Evolutionary conservation across 805 yeast species (phyloP).

Genomic region (Metschnikowia anglica): DNA sequence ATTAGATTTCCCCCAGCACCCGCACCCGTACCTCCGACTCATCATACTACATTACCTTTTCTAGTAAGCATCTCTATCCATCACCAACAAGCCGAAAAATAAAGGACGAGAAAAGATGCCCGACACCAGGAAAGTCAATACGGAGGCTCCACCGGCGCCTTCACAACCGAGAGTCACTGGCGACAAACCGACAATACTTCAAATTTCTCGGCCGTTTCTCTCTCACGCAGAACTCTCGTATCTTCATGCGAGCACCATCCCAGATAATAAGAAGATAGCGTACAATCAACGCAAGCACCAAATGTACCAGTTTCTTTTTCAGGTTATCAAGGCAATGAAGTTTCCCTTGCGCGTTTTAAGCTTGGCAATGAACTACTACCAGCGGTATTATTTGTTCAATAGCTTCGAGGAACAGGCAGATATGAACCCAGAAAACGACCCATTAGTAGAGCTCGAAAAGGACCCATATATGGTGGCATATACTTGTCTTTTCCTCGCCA

Average conservation of each 20-base stretch:
- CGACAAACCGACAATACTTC: conserved; percentile 24
- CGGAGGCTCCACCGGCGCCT: conserved; percentile 2
- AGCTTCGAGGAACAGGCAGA: conserved; percentile 43
- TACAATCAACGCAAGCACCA: conserved; percentile 54
- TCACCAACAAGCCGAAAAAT: too few relatives aligned
- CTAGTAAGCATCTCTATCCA: too few relatives aligned
- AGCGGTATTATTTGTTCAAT: conserved; percentile 67
- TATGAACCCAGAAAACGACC: conserved; percentile 23
- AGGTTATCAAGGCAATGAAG: conserved; percentile 52
- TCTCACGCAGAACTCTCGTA: conserved; percentile 52
- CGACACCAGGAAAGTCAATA: neutral
- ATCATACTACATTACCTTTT: neutral
- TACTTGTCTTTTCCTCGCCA: conserved; percentile 66
- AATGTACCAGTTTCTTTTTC: conserved; percentile 53
- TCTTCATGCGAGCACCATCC: conserved; percentile 52
- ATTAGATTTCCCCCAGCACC: too few relatives aligned
- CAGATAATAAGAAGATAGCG: conserved; percentile 43
- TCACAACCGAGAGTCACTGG: neutral
- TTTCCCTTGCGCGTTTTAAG: conserved; percentile 71
- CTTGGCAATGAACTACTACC: conserved; percentile 70
- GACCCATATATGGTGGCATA: conserved; percentile 63
- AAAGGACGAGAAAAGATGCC: too few relatives aligned
- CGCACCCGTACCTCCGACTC: conserved; percentile 14
- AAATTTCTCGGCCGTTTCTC: conserved; percentile 61
- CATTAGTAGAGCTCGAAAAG: conserved; percentile 28